Percentiles rank a stretch among this genome's conserved stretches.
Evolutionary conservation across 495 filamentous ascomycete genomes (phyloP).

Genomic region (Penicillium goetzii): DNA sequence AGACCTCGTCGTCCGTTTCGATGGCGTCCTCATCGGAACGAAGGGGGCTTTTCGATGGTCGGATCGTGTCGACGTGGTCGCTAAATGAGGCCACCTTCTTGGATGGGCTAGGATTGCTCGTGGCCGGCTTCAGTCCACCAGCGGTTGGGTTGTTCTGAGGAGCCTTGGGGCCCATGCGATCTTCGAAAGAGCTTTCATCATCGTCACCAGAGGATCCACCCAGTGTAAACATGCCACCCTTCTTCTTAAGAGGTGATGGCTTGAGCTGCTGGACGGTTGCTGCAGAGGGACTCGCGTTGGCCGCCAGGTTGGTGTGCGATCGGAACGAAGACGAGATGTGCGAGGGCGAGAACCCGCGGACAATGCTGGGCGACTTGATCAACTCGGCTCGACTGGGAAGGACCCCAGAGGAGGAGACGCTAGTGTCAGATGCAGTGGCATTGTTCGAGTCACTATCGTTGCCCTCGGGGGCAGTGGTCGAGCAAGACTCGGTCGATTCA

Average conservation of each 20-base stretch:
- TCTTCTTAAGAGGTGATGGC: slow-evolving; percentile 56
- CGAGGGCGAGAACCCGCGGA: slow-evolving; percentile 85
- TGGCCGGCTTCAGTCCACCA: slow-evolving; percentile 46
- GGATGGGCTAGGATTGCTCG: slow-evolving; percentile 37
- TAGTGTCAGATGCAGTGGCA: slow-evolving; percentile 53
- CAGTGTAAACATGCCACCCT: slow-evolving; percentile 72
- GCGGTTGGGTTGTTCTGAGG: slow-evolving; percentile 56
- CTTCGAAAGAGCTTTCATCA: slow-evolving; percentile 78
- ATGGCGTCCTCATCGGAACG: slow-evolving; percentile 75
- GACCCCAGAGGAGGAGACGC: slow-evolving; percentile 50
- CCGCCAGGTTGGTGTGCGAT: slow-evolving; percentile 59
- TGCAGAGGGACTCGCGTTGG: slow-evolving; percentile 53
- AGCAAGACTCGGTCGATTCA: slow-evolving; percentile 58
- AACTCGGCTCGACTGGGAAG: slow-evolving; percentile 42
- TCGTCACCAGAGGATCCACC: slow-evolving; percentile 79
- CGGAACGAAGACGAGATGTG: slow-evolving; percentile 74
- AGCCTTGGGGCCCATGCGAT: slow-evolving; percentile 55
- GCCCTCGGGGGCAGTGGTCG: slow-evolving; percentile 54
- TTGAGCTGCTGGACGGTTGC: slow-evolving; percentile 48
- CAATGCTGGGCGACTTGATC: slow-evolving; percentile 71
- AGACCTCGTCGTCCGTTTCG: slow-evolving; percentile 71
- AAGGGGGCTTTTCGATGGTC: slow-evolving; percentile 59
- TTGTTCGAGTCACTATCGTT: slow-evolving; percentile 50
- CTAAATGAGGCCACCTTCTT: slow-evolving; percentile 88
- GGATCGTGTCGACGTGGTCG: slow-evolving; percentile 70